Percentiles rank a stretch among this genome's conserved stretches.
Evolutionary conservation across 257 asterid species (phyloP).

Genomic region (Forsythia viridissima): DNA sequence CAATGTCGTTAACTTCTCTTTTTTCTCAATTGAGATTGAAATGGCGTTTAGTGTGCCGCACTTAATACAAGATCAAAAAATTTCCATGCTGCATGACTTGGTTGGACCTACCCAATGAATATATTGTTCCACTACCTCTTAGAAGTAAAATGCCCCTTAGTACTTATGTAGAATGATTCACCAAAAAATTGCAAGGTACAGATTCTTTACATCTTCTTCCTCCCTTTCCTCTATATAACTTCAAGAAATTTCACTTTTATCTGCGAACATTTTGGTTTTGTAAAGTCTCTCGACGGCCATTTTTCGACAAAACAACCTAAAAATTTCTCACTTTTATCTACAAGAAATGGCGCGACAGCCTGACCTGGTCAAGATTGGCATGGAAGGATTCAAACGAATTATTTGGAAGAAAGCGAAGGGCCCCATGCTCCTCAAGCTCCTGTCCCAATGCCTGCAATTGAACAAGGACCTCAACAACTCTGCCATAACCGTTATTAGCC

Average conservation of each 20-base stretch:
- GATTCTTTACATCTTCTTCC: background rate
- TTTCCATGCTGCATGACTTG: no score
- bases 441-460: background rate
- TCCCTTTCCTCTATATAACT: constrained; percentile 15
- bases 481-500: background rate
- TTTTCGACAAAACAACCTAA: no score
- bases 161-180: constrained; percentile 15
- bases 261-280: no score
- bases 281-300: background rate
- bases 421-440: constrained; percentile 1
- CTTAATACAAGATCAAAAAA: no score
- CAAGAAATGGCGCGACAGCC: constrained; percentile 21
- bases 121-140: no score
- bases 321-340: background rate
- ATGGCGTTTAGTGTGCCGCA: no score
- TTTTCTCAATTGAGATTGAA: no score
- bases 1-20: no score
- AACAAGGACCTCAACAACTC: no score
- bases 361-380: constrained; percentile 37
- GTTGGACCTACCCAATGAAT: no score
- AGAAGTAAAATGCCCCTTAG: no score
- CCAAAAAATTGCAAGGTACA: background rate
- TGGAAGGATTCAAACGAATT: constrained; percentile 38
- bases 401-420: constrained; percentile 2
- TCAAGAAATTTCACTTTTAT: no score